Conservation (phyloP, 1,139 yeast species). For the Saccharomyces pastorianus region DNA sequence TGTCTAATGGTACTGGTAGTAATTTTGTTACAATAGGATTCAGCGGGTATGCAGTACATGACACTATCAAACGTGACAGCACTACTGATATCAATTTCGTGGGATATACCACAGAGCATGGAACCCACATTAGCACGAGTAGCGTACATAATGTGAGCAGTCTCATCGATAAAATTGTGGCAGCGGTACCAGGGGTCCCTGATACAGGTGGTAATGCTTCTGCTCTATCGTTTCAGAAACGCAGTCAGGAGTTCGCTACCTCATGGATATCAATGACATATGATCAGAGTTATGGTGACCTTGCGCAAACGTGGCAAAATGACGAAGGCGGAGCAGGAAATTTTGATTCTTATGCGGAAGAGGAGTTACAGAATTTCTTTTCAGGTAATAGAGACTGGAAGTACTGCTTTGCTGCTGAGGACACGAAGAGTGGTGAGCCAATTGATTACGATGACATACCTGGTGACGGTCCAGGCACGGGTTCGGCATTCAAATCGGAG, state of each 20-base stretch:
- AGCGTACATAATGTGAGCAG: background rate
- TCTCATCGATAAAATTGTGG: background rate
- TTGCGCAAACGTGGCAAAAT: background rate
- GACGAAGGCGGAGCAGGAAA: background rate
- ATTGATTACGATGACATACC: slow-evolving; percentile 3
- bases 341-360: background rate
- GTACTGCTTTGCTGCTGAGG: slow-evolving; percentile 3
- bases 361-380: background rate
- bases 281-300: background rate
- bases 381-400: slow-evolving; percentile 1
- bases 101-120: background rate
- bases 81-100: background rate
- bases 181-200: background rate
- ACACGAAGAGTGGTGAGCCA: background rate
- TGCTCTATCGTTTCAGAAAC: background rate
- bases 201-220: background rate
- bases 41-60: background rate
- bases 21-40: background rate
- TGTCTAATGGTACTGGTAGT: background rate
- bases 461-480: slow-evolving; percentile 2
- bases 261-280: background rate
- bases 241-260: background rate
- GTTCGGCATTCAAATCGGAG: slow-evolving; percentile 1
- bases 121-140: background rate
- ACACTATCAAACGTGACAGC: background rate